Base-by-base conservation (phyloP, 257 asterid species). In the Nicotiana paniculata region DNA sequence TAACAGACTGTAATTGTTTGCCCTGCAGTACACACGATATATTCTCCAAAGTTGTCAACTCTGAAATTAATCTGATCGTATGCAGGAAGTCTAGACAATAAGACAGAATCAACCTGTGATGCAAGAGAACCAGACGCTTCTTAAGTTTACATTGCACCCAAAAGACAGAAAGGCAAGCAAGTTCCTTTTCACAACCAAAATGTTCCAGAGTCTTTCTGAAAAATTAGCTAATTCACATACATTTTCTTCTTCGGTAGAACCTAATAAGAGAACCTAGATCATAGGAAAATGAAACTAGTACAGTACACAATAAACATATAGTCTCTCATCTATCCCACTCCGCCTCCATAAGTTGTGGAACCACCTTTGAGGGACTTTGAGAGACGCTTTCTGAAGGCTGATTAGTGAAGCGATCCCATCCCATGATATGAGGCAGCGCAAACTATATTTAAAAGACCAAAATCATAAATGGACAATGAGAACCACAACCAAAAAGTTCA, bases 381-480 rank as follows among this genome's bases (percentile, higher is more conserved):
- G 69, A 83, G 55, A 68, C 11, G 69, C 83, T 59, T 18, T 85
- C 75, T 1, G 85, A 86, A 81, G 79, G 86, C 87, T 74, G 91
- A 85, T 77, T 78, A 57, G 85, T 83, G 53, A 53, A 86, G 46
- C 67, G 91, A 88, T 92, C 93, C 99, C 99, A 95, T 80, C 99
- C 99, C 93, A 95, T 83, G 80, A 95, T 88, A 88, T 94, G 97
- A 17, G 99, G 99, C 90, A 95, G 87, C 61, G 98, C 98, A 90
- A 91, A 95, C 99, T 95, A 94, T 90, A 87, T 15, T 82, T 54
- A 79, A 43, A 24, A 13, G 24, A 72, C 13, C 37, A 72, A 72
- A 72, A 48, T 13, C 48, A 72, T 72, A 46, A 72, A 43, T 6
- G 28, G 13, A 72, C 37, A 46, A 72, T 24, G 61, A 46, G 79